Conservation (phyloP, 805 yeast genomes). For the Candida ipomoeae region DNA sequence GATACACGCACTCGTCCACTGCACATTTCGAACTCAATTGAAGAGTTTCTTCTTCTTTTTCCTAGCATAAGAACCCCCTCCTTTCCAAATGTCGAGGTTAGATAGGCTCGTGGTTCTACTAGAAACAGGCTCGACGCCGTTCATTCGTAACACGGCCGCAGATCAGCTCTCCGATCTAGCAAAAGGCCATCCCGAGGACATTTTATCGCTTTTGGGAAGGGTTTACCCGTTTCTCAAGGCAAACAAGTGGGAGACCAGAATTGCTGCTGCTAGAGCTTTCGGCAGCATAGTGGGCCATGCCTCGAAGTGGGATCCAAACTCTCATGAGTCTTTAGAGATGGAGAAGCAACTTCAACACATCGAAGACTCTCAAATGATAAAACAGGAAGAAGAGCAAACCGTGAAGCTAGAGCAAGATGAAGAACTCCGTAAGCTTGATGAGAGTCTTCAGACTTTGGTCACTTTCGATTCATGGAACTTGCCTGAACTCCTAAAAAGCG, state of each 20-base stretch:
- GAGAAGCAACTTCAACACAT: slow-evolving; percentile 18
- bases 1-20: background rate
- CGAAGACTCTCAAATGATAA: slow-evolving; percentile 21
- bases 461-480: slow-evolving; percentile 50
- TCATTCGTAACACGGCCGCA: slow-evolving; percentile 93
- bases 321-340: slow-evolving; percentile 27
- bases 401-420: slow-evolving; percentile 40
- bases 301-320: slow-evolving; percentile 79
- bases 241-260: slow-evolving; percentile 92
- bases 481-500: slow-evolving; percentile 45
- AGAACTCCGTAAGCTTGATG: slow-evolving; percentile 38
- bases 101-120: slow-evolving; percentile 57
- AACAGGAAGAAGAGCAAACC: slow-evolving; percentile 23
- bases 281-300: slow-evolving; percentile 88
- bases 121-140: slow-evolving; percentile 93
- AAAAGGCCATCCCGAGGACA: slow-evolving; percentile 90
- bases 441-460: slow-evolving; percentile 39
- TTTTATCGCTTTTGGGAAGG: slow-evolving; percentile 73
- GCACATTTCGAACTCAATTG: background rate
- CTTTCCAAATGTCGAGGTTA: slow-evolving; percentile 41
- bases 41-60: background rate
- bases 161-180: slow-evolving; percentile 94
- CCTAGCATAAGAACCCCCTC: background rate
- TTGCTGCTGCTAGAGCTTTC: slow-evolving; percentile 89
- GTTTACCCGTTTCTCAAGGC: slow-evolving; percentile 86